Base-by-base conservation (phyloP, 768 basidiomycete genomes). In the Boletus rex-veris region DNA sequence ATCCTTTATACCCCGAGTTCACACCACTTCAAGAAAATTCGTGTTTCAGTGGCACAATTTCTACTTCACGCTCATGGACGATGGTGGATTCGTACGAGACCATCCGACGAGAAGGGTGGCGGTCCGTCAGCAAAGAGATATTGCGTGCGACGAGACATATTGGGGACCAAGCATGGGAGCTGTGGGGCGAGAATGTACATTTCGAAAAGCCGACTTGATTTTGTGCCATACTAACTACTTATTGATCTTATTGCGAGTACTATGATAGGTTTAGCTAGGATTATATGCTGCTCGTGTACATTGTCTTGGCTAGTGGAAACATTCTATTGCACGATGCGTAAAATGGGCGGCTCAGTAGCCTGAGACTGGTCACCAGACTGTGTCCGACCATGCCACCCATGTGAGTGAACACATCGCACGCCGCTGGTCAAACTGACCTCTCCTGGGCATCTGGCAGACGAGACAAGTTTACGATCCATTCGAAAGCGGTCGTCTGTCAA, bases 381-480 rank as follows among this genome's bases (percentile, higher is more conserved):
- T 30, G 47, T 54, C 45, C 26, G 26, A 28, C 28, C 45, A 67
- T 67, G 66, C 66, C 66, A 46, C 69, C 69, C 43, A 68, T 68
- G 66, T 71, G 38, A 69, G 69, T 8, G 11, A 47, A 46, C 45
- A 18, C 16, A 15, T 21, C 11, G 5, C n/a, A 14, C 8, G 8
- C 37, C 4, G 18, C 26, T 21, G 11, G 7, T 28, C 37, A 31
- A 31, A 38, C 39, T 52, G 3, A 57, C 37, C 2, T 21, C 6
- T 11, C n/a, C 38, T 48, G 11, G 21, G 44, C 19, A 4, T 64
- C 28, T 7, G 28, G 28, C 28, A 93, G 91, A 71, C 88, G 88
- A 60, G 89, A 93, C 75, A 90, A 89, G 67, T 87, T 90, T 64
- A 88, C 86, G 7, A 91, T 97, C 42, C 92, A 96, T 60, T 90